Evolutionary conservation across 768 basidiomycete genomes (phyloP).

Genomic region (Paxillus involutus): DNA sequence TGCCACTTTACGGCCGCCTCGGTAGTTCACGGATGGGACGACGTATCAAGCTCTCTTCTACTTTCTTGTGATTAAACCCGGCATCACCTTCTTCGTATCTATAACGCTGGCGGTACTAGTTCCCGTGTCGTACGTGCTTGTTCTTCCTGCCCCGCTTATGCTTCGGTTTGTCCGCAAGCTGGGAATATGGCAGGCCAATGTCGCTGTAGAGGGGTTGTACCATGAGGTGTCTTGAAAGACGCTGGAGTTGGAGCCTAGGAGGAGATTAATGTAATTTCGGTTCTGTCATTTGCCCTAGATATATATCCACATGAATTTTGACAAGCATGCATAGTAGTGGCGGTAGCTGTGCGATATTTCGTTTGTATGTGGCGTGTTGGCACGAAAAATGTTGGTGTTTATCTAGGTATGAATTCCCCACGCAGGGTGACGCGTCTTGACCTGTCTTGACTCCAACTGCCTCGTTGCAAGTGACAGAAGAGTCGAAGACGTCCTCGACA

Average conservation of each 20-base stretch:
- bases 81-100: conserved; percentile 68
- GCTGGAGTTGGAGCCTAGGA: neutral
- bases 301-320: neutral
- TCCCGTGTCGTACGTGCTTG: conserved; percentile 54
- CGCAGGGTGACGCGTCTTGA: conserved; percentile 39
- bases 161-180: conserved; percentile 63
- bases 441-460: conserved; percentile 35
- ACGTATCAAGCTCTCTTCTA: conserved; percentile 88
- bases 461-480: conserved; percentile 8
- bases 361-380: conserved; percentile 30
- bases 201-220: conserved; percentile 73
- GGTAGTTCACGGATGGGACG: conserved; percentile 75
- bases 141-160: conserved; percentile 68
- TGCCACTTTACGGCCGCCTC: neutral
- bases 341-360: neutral
- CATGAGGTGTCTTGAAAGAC: conserved; percentile 34
- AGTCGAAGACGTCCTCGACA: neutral
- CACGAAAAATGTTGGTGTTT: conserved; percentile 12
- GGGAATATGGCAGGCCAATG: conserved; percentile 81
- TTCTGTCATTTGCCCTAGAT: neutral
- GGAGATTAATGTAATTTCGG: neutral
- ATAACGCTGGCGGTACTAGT: conserved; percentile 55
- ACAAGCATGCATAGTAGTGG: neutral
- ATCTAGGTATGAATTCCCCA: conserved; percentile 19
- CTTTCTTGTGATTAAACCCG: conserved; percentile 84